These are phyloP conservation scores for Lentinula detonsa DNA, from an alignment of 768 basidiomycete species.

Conservation along the genomic window DNA sequence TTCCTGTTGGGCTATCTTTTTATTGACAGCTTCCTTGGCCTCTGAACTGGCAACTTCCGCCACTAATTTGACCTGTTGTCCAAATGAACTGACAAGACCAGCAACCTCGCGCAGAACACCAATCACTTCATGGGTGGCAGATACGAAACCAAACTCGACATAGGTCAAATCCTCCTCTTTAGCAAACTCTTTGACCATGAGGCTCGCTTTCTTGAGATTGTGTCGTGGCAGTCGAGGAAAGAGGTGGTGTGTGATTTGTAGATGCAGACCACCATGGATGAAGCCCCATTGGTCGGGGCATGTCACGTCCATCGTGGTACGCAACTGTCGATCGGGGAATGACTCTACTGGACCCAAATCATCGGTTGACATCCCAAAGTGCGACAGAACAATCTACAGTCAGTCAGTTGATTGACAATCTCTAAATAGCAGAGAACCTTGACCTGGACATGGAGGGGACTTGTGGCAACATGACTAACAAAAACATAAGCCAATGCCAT, in stretches of 20 bases:
- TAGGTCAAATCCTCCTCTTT: slow-evolving; percentile 80
- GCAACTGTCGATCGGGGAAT: slow-evolving; percentile 88
- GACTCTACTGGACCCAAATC: slow-evolving; percentile 90
- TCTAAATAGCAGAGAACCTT: neutral
- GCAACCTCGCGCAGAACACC: slow-evolving; percentile 82
- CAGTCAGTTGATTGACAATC: neutral
- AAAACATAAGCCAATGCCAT: slow-evolving; percentile 69
- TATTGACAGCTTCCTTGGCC: slow-evolving; percentile 55
- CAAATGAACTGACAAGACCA: slow-evolving; percentile 14
- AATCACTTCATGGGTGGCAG: slow-evolving; percentile 82
- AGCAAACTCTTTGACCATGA: slow-evolving; percentile 84
- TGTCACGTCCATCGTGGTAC: slow-evolving; percentile 95
- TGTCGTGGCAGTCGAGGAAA: slow-evolving; percentile 95
- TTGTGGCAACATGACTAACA: slow-evolving; percentile 79
- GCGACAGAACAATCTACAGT: slow-evolving; percentile 85
- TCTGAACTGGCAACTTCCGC: slow-evolving; percentile 77
- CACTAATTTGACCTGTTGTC: slow-evolving; percentile 74
- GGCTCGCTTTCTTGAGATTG: slow-evolving; percentile 78
- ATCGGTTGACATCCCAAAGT: slow-evolving; percentile 91
- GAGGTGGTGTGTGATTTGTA: slow-evolving; percentile 96
- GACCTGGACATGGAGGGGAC: slow-evolving; percentile 94
- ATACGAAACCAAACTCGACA: slow-evolving; percentile 85
- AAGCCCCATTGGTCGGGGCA: slow-evolving; percentile 81
- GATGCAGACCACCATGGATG: slow-evolving; percentile 94
- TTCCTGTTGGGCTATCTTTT: slow-evolving; percentile 23